Conservation (phyloP, 495 filamentous ascomycete genomes). For the Aspergillus baeticus region DNA sequence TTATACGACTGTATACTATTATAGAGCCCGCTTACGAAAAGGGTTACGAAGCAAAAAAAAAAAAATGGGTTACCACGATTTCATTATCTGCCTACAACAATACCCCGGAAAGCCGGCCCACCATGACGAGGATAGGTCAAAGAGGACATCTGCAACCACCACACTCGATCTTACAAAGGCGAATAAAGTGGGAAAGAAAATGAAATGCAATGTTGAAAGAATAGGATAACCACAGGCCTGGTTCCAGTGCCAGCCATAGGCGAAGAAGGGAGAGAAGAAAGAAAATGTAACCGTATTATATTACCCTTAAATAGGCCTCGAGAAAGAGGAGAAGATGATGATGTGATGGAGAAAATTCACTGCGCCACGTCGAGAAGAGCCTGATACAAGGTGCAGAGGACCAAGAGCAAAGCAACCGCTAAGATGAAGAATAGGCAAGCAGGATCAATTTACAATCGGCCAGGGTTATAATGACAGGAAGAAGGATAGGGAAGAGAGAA, state of each 20-base stretch:
- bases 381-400: neutral
- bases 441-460: conserved; percentile 37
- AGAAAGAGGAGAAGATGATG: conserved; percentile 3
- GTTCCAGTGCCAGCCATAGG: no score
- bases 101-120: no score
- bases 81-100: no score
- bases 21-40: neutral
- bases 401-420: conserved; percentile 9
- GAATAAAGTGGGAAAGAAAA: neutral
- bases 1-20: neutral
- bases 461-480: conserved; percentile 42
- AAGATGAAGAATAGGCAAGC: conserved; percentile 6
- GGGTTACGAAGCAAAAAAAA: no score
- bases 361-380: neutral
- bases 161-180: no score
- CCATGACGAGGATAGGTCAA: no score
- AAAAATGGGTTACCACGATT: no score
- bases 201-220: no score
- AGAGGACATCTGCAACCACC: no score
- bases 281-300: conserved; percentile 18
- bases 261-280: neutral
- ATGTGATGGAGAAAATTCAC: conserved; percentile 2
- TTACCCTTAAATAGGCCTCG: conserved; percentile 22
- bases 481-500: conserved; percentile 23
- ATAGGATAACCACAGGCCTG: neutral